phyloP scores from a whole-genome alignment of 139 green algal genomes.

The Closterium sp. region DNA sequence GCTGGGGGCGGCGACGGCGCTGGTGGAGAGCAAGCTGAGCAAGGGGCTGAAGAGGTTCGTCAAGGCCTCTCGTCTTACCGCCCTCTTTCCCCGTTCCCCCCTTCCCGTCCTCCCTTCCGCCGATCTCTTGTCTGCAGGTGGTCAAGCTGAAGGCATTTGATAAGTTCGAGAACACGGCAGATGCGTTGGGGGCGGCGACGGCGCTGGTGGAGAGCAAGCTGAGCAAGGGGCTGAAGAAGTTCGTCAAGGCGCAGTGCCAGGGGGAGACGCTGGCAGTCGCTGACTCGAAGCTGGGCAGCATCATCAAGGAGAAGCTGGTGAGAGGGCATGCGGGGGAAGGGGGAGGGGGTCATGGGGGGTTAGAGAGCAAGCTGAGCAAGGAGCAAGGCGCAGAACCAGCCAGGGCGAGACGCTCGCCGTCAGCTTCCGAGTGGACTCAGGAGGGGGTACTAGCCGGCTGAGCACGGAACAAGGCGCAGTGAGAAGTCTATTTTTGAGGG shows the following conservation, averaged over 20 bases:
- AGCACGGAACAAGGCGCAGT: no score
- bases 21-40: constrained; percentile 93
- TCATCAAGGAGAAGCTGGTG: constrained; percentile 97
- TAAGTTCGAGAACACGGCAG: constrained; percentile 97
- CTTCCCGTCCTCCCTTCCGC: background rate
- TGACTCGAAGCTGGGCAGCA: constrained; percentile 93
- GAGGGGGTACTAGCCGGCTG: no score
- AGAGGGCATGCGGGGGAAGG: background rate
- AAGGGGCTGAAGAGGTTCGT: constrained; percentile 98
- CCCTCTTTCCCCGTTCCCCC: background rate
- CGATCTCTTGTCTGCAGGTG: constrained; percentile 59
- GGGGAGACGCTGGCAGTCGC: constrained; percentile 87
- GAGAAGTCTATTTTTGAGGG: constrained; percentile 93
- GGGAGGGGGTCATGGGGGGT: no score
- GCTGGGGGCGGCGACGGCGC: constrained; percentile 81
- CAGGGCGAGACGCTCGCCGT: no score
- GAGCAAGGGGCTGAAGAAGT: constrained; percentile 96
- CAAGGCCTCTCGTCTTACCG: no score
- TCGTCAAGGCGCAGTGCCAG: constrained; percentile 91
- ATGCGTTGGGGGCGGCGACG: constrained; percentile 89
- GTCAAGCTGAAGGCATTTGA: constrained; percentile 97
- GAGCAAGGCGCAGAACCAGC: no score
- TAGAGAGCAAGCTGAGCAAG: no score
- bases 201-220: constrained; percentile 94
- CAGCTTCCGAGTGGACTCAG: no score